Evolutionary conservation across 1,139 yeast species (phyloP), one percentile per base, ranked within the genome.

Genomic region (Geotrichum bryndzae): DNA sequence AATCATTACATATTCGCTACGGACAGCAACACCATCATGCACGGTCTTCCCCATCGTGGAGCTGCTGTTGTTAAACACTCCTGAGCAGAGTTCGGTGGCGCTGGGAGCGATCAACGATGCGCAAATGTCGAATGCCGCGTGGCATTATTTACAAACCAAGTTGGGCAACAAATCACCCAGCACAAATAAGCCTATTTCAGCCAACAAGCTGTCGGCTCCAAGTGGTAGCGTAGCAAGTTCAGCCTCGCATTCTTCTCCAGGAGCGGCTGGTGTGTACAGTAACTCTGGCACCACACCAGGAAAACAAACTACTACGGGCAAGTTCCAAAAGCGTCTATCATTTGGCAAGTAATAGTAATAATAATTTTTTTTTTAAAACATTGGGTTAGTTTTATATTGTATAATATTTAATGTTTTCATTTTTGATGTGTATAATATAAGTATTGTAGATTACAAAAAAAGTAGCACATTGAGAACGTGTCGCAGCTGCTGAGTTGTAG

Each of bases 21-120:
- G 63, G 41, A 53, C 61, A 33, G 67, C 74, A 2, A 67, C 72
- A 1, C 54, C 65, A 13, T 69, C 66, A n/a, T 64, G 70, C 0
- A 61, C 61, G 13, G 65, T 68, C 5, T 91, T 87, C 73, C 86
- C 87, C n/a, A 76, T 88, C 27, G 84, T 96, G 0, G 97, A 91
- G 70, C 77, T 90, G 50, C 76, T 92, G 15, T 68, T 87, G 2
- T 79, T 88, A 65, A 88, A 89, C 72, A 95, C 96, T 15, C 80
- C 79, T 0, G 66, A 69, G 33, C 35, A 53, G 5, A 11, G 41
- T 13, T 13, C 48, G 8, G 22, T 41, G 18, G 18, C 22, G 10
- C 18, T 41, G 22, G 18, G 23, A 10, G 22, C 48, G 23, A n/a
- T 23, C 3, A 41, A 10, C 7, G 18, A n/a, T 7, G 22, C 22